Base-by-base conservation (phyloP, 768 basidiomycete genomes). In the Pleurotus ostreatus region DNA sequence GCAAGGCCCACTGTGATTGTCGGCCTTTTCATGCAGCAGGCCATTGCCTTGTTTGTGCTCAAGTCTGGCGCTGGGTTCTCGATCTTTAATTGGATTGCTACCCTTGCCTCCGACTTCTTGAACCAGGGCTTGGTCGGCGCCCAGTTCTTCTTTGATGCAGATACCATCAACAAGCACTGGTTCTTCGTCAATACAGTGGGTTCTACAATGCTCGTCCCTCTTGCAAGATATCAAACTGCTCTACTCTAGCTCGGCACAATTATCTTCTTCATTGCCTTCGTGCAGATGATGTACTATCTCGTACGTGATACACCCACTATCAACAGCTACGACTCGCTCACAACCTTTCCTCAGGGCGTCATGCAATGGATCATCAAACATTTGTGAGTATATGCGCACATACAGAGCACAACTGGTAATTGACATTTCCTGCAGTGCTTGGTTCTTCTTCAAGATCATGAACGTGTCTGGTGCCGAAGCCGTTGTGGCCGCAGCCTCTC, bases 381-480 rank as follows among this genome's bases (percentile, higher is more conserved):
- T 68, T 94, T 96, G 87, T 88, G 58, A 61, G 84, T 68, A 38
- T 52, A n/a, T 51, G 57, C 45, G 6, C 7, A 23, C 9, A 20
- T n/a, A 11, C 16, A 12, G 1, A 8, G 11, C 38, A 39, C 23
- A 5, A 3, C n/a, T 45, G 37, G 15, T 39, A 25, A 52, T 22
- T 22, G 13, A 58, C 56, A 34, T 57, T 44, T 49, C 18, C 38
- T 26, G 15, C 45, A 88, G 87, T 65, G 94, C 93, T 2, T 93
- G 90, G 91, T 81, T 95, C 74, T 95, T 96, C 80, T 93, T 91
- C 76, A 94, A 92, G 70, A 71, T 90, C 52, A 81, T 96, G 84
- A 86, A 89, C 60, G 82, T 96, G 34, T 94, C 94, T n/a, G 94
- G 94, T 57, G 94, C 92, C 3, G 94, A 96, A 67, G 93, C 94